phyloP scores from a whole-genome alignment of 2,329 filamentous ascomycete genomes.

The Venturia nashicola region DNA sequence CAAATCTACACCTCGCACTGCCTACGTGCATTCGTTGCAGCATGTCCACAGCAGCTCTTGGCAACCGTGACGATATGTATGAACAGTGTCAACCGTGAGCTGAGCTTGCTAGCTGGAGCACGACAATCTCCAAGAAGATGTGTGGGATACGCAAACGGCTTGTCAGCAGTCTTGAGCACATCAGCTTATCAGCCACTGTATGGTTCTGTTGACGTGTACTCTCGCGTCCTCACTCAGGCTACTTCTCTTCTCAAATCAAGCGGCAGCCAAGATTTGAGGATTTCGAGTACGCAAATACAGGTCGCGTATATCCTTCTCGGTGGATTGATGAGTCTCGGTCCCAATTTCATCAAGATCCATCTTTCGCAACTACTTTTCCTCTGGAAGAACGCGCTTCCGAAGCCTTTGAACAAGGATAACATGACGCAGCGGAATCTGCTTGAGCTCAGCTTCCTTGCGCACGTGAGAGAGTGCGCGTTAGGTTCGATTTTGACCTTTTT shows the following conservation, averaged over 20 bases:
- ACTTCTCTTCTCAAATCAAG: conserved; percentile 88
- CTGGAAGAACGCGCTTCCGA: conserved; percentile 95
- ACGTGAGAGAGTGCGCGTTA: conserved; percentile 88
- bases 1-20: conserved; percentile 83
- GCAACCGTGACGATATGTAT: conserved; percentile 90
- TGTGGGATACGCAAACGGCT: conserved; percentile 79
- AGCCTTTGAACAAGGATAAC: conserved; percentile 86
- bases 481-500: conserved; percentile 86
- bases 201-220: conserved; percentile 91
- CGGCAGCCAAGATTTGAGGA: conserved; percentile 74
- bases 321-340: conserved; percentile 88
- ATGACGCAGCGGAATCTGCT: conserved; percentile 70
- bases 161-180: conserved; percentile 82
- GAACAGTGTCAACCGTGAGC: conserved; percentile 83
- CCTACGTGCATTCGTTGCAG: conserved; percentile 74
- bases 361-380: conserved; percentile 83
- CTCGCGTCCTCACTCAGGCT: conserved; percentile 78
- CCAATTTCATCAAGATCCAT: conserved; percentile 98
- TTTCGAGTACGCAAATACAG: conserved; percentile 90
- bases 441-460: conserved; percentile 84
- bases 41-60: conserved; percentile 82
- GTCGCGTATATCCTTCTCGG: conserved; percentile 97
- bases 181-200: conserved; percentile 81
- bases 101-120: conserved; percentile 62
- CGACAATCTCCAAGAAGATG: conserved; percentile 73